A percentile compares a stretch with the other conserved stretches of the same genome.
phyloP scores from a whole-genome alignment of 108 stramenopile species.

The Schizochytrium sp. region DNA sequence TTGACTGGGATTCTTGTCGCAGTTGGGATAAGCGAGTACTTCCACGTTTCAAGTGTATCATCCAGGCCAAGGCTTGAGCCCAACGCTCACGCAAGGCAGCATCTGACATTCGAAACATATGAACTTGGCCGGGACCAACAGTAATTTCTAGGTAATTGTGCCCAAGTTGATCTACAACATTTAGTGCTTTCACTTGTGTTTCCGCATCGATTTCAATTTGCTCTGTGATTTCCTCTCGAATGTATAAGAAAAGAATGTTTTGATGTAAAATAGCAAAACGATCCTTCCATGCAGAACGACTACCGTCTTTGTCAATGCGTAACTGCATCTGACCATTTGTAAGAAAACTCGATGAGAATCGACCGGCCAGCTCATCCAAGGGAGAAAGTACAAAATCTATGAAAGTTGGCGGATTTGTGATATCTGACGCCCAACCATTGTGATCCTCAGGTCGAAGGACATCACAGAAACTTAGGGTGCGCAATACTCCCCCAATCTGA shows the following conservation, averaged over 20 bases:
- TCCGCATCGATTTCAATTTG: not conserved
- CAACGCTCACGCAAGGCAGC: not conserved
- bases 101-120: not conserved
- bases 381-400: not conserved
- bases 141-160: conserved; percentile 10
- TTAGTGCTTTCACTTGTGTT: not conserved
- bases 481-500: no score
- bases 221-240: not conserved
- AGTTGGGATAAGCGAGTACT: not conserved
- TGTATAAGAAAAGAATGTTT: not conserved
- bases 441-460: not conserved
- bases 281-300: conserved; percentile 1
- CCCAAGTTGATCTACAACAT: not conserved
- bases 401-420: not conserved
- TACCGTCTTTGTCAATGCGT: not conserved
- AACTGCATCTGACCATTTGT: not conserved
- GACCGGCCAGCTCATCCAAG: not conserved
- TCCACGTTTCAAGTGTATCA: not conserved
- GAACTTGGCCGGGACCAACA: not conserved
- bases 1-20: not conserved
- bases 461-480: not conserved
- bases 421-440: not conserved
- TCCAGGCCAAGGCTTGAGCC: not conserved
- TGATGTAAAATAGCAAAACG: conserved; percentile 8
- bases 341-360: not conserved